phyloP scores from a whole-genome alignment of 1,284 basidiomycete species.

The Malassezia japonica region DNA sequence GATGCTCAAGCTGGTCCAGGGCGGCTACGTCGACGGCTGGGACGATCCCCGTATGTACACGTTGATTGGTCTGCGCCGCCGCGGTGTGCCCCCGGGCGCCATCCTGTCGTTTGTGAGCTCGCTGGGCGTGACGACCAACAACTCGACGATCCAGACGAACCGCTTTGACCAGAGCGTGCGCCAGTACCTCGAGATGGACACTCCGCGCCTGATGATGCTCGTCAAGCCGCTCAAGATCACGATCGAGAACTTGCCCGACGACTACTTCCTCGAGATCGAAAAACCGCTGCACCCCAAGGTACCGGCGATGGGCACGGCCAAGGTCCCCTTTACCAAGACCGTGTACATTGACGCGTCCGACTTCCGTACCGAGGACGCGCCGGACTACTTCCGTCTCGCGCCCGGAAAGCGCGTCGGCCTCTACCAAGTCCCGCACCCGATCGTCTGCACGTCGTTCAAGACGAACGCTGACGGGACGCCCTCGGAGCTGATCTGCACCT shows the following conservation, averaged over 20 bases:
- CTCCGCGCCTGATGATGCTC: constrained; percentile 85
- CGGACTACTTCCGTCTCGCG: constrained; percentile 93
- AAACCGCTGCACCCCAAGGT: constrained; percentile 93
- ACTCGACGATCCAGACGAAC: constrained; percentile 72
- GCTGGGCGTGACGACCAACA: constrained; percentile 75
- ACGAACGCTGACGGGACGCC: constrained; percentile 59
- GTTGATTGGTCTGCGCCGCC: constrained; percentile 81
- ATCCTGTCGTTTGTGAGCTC: constrained; percentile 84
- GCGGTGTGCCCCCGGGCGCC: constrained; percentile 90
- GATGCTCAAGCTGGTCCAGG: constrained; percentile 77
- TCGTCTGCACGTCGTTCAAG: constrained; percentile 83
- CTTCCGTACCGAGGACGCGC: constrained; percentile 80
- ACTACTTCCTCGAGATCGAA: constrained; percentile 71
- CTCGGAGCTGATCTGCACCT: constrained; percentile 65
- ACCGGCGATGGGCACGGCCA: constrained; percentile 71
- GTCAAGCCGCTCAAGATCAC: constrained; percentile 80
- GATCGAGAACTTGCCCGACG: constrained; percentile 72
- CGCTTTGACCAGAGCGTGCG: constrained; percentile 86
- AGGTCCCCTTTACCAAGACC: constrained; percentile 75
- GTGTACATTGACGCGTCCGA: constrained; percentile 91
- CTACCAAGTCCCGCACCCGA: constrained; percentile 86
- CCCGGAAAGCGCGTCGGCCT: constrained; percentile 94
- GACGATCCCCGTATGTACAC: constrained; percentile 98
- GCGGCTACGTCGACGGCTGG: constrained; percentile 80
- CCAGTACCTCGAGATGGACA: constrained; percentile 77